Conservation (phyloP, 495 filamentous ascomycete species). For the Pyrenula massariospora region DNA sequence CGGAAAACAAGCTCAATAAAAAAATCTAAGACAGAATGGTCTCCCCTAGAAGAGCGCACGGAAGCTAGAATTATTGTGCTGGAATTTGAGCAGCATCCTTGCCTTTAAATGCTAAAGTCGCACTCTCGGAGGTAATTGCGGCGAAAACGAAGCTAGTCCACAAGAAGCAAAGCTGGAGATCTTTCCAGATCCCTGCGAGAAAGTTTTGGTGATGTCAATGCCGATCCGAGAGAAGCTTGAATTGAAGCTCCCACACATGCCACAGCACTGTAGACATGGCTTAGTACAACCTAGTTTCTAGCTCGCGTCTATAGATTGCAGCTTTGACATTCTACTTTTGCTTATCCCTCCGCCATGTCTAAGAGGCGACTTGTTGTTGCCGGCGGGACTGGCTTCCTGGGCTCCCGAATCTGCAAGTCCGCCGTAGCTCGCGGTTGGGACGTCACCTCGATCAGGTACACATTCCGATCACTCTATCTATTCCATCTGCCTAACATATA, state of each 20-base stretch:
- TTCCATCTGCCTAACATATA: too few relatives aligned
- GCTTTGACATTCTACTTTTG: too few relatives aligned
- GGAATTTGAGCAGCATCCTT: too few relatives aligned
- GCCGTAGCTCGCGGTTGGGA: slow-evolving; percentile 74
- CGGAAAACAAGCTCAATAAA: too few relatives aligned
- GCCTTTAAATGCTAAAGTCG: background rate
- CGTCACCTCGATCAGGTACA: slow-evolving; percentile 77
- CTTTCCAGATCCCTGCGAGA: background rate
- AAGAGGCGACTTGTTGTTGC: slow-evolving; percentile 73
- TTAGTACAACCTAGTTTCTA: too few relatives aligned
- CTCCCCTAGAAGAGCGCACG: too few relatives aligned
- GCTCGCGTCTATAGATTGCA: too few relatives aligned
- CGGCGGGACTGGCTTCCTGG: slow-evolving; percentile 91
- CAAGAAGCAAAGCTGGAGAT: background rate
- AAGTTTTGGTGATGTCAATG: background rate
- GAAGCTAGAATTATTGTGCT: too few relatives aligned
- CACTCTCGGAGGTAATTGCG: background rate
- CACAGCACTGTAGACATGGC: background rate
- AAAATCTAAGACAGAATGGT: too few relatives aligned
- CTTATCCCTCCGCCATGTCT: slow-evolving; percentile 21
- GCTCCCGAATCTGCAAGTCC: slow-evolving; percentile 82
- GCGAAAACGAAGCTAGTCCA: background rate
- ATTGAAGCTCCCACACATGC: background rate
- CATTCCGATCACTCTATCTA: too few relatives aligned
- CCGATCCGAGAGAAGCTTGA: background rate